phyloP scores from a whole-genome alignment of 768 basidiomycete genomes.

The Kwoniella sp. region DNA sequence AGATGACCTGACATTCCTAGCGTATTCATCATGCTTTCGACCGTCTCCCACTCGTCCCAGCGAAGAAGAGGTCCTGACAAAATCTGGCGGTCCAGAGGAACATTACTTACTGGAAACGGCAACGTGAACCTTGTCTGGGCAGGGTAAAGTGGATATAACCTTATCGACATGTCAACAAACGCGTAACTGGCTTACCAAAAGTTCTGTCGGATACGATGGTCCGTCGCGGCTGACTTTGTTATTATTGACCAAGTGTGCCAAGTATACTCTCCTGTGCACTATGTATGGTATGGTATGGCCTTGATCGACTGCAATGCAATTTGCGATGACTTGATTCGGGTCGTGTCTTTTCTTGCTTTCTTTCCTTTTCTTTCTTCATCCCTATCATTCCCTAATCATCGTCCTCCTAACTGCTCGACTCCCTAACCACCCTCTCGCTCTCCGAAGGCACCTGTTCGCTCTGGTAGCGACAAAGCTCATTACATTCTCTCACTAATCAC shows the following conservation, averaged over 20 bases:
- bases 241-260: neutral
- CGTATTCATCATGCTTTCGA: too few relatives aligned
- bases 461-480: slow-evolving; percentile 6
- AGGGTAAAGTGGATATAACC: slow-evolving; percentile 17
- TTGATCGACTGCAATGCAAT: too few relatives aligned
- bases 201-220: slow-evolving; percentile 6
- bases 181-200: slow-evolving; percentile 4
- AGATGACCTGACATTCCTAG: too few relatives aligned
- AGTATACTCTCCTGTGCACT: too few relatives aligned
- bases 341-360: neutral
- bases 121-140: neutral
- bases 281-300: neutral
- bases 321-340: neutral
- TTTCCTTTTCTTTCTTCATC: slow-evolving; percentile 8
- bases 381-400: neutral
- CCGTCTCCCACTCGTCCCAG: neutral
- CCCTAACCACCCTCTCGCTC: neutral
- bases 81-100: neutral
- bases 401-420: neutral
- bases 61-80: neutral
- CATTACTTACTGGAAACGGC: slow-evolving; percentile 8
- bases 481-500: neutral
- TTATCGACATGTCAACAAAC: slow-evolving; percentile 13
- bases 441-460: slow-evolving; percentile 8
- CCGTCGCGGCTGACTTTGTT: slow-evolving; percentile 2